Percentiles rank a stretch among this genome's conserved stretches.
Evolutionary conservation across 176 grass and related monocot genomes (phyloP).

Genomic region (Bolboschoenus planiculmis): DNA sequence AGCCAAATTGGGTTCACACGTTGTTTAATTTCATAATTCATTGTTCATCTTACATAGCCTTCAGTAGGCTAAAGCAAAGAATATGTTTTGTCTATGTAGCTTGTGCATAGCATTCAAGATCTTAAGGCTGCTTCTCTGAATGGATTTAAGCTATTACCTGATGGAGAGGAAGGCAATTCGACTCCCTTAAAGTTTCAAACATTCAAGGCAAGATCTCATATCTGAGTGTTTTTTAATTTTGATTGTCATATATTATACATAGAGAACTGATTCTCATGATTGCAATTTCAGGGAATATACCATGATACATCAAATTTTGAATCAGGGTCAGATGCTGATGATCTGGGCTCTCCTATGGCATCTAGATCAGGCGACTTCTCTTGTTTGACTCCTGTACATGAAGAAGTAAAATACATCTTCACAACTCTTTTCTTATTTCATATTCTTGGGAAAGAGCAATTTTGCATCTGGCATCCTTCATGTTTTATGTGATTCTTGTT

Average conservation of each 20-base stretch:
- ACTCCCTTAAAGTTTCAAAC: constrained; percentile 53
- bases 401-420: constrained; percentile 50
- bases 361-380: constrained; percentile 58
- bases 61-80: neutral
- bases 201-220: constrained; percentile 61
- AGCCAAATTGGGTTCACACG: neutral
- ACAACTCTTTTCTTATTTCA: neutral
- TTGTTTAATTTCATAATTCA: neutral
- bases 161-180: constrained; percentile 60
- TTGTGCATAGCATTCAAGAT: constrained; percentile 65
- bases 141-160: constrained; percentile 53
- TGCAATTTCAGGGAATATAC: constrained; percentile 59
- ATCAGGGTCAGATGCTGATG: constrained; percentile 84
- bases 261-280: constrained; percentile 33
- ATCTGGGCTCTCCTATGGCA: constrained; percentile 52
- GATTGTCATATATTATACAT: constrained; percentile 19
- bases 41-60: neutral
- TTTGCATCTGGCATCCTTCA: neutral
- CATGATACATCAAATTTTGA: constrained; percentile 77
- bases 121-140: constrained; percentile 48
- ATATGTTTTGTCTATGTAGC: constrained; percentile 33
- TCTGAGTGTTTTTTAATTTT: constrained; percentile 10
- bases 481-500: neutral
- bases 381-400: constrained; percentile 70
- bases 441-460: neutral